Conservation (phyloP, 2,329 filamentous ascomycete genomes). For the Diplocarpon rosae region DNA sequence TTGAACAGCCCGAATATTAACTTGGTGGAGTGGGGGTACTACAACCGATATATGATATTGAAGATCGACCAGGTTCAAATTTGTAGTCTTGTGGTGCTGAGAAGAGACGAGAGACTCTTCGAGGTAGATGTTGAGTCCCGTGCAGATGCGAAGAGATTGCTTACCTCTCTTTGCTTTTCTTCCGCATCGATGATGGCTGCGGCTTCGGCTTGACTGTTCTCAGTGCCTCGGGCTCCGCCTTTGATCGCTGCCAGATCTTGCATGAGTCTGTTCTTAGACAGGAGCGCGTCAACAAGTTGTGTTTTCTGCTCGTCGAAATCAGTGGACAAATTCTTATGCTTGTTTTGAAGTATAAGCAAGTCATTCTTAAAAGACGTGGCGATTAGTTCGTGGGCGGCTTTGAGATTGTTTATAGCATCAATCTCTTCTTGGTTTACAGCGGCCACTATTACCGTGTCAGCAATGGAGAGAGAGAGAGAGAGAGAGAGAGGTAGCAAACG, state of each 20-base stretch:
- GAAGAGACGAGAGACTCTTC: background rate
- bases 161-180: slow-evolving; percentile 39
- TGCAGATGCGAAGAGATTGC: slow-evolving; percentile 17
- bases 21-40: background rate
- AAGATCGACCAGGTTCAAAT: background rate
- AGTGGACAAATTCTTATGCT: slow-evolving; percentile 36
- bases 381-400: slow-evolving; percentile 47
- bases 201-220: slow-evolving; percentile 33
- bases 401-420: slow-evolving; percentile 45
- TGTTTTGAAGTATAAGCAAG: slow-evolving; percentile 42
- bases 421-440: slow-evolving; percentile 43
- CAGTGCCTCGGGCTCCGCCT: slow-evolving; percentile 6
- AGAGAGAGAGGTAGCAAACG: slow-evolving; percentile 19
- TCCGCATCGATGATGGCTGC: slow-evolving; percentile 2
- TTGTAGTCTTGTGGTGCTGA: background rate
- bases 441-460: slow-evolving; percentile 30
- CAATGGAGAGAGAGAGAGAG: too few relatives aligned
- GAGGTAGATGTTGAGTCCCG: background rate
- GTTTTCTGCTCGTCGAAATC: slow-evolving; percentile 47
- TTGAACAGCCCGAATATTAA: background rate
- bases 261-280: slow-evolving; percentile 49
- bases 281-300: slow-evolving; percentile 47
- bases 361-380: slow-evolving; percentile 47
- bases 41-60: background rate
- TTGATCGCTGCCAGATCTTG: slow-evolving; percentile 34